phyloP scores from a whole-genome alignment of 805 yeast genomes.

The Candida fluviatilis region DNA sequence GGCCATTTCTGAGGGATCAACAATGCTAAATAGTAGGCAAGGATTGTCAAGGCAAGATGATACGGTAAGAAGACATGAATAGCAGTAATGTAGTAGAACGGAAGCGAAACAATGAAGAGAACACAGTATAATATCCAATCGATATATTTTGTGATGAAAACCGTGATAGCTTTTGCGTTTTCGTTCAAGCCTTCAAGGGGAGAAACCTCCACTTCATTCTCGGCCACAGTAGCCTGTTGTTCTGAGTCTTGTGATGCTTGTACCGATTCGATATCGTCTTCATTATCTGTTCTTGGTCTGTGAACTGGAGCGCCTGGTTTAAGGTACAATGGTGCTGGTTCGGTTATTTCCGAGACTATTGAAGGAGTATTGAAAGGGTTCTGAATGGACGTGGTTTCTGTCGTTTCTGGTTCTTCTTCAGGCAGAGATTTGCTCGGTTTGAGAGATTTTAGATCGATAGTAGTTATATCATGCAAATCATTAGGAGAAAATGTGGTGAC shows the following conservation, averaged over 20 bases:
- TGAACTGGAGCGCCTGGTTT: conserved; percentile 9
- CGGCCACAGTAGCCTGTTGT: neutral
- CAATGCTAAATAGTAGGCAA: conserved; percentile 50
- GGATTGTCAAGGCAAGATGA: conserved; percentile 57
- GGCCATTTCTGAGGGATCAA: conserved; percentile 43
- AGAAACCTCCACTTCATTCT: neutral
- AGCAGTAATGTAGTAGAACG: conserved; percentile 49
- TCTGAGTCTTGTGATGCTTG: conserved; percentile 1
- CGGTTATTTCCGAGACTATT: conserved; percentile 3
- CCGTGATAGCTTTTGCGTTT: conserved; percentile 23
- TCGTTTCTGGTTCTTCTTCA: conserved; percentile 7
- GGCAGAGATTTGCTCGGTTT: conserved; percentile 11
- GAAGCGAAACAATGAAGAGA: conserved; percentile 52
- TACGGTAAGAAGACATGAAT: conserved; percentile 56
- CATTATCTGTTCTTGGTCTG: conserved; percentile 2
- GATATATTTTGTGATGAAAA: conserved; percentile 40
- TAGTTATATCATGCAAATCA: conserved; percentile 32
- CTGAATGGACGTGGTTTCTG: conserved; percentile 6
- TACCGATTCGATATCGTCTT: conserved; percentile 1
- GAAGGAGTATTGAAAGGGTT: conserved; percentile 13
- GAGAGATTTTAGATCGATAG: conserved; percentile 26
- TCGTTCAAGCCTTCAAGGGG: conserved; percentile 8
- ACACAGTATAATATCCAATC: conserved; percentile 52
- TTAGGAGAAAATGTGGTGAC: conserved; percentile 5
- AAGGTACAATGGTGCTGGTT: conserved; percentile 15